Conservation (phyloP, 331 rosid species). For the Quercus lobata region DNA sequence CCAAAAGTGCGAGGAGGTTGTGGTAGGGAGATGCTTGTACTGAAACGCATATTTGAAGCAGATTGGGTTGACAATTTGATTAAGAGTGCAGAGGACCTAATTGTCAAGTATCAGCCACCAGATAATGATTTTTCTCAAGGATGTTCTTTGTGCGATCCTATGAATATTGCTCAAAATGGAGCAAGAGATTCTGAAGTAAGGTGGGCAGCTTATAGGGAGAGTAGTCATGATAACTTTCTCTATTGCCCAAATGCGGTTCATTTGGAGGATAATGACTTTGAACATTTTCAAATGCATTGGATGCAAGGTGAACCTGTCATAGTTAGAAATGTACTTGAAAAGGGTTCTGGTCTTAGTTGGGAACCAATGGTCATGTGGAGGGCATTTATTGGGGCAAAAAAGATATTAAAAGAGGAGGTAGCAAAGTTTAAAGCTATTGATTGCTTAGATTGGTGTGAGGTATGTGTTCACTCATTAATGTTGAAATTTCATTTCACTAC, state of each 20-base stretch:
- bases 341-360: slow-evolving; percentile 70
- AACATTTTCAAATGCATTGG: slow-evolving; percentile 66
- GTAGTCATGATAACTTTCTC: slow-evolving; percentile 43
- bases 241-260: slow-evolving; percentile 50
- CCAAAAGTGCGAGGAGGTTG: slow-evolving; percentile 58
- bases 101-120: slow-evolving; percentile 38
- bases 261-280: slow-evolving; percentile 32
- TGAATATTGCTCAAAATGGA: slow-evolving; percentile 17
- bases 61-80: slow-evolving; percentile 49
- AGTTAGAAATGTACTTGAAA: slow-evolving; percentile 43
- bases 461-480: slow-evolving; percentile 18
- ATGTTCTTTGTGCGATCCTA: slow-evolving; percentile 31
- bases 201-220: slow-evolving; percentile 44
- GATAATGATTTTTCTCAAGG: slow-evolving; percentile 34
- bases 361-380: slow-evolving; percentile 75
- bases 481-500: slow-evolving; percentile 9
- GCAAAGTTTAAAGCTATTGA: slow-evolving; percentile 38
- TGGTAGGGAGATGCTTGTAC: slow-evolving; percentile 35
- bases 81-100: slow-evolving; percentile 34
- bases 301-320: slow-evolving; percentile 58
- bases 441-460: slow-evolving; percentile 67
- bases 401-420: slow-evolving; percentile 25
- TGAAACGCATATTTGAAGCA: slow-evolving; percentile 45
- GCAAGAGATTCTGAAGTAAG: slow-evolving; percentile 15
- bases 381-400: slow-evolving; percentile 49